Evolutionary conservation across 2,329 filamentous ascomycete species (phyloP).

Genomic region (Pyrenophora graminea): DNA sequence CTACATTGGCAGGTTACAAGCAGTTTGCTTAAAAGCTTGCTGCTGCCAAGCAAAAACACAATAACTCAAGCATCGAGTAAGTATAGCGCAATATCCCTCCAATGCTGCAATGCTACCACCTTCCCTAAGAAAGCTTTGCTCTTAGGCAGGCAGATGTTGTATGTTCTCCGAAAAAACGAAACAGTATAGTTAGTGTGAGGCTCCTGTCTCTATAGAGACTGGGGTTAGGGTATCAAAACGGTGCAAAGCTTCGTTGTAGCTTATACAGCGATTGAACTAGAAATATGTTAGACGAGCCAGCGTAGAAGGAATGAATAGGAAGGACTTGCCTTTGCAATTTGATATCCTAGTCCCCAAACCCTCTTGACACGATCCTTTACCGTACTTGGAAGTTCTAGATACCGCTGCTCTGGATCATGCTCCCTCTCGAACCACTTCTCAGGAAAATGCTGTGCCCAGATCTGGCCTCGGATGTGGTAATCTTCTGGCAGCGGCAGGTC

Average conservation of each 20-base stretch:
- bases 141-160: too few relatives aligned
- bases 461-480: constrained; percentile 66
- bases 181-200: too few relatives aligned
- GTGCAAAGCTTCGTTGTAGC: not conserved
- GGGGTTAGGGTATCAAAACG: not conserved
- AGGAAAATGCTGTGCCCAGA: constrained; percentile 66
- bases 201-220: not conserved
- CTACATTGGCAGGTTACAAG: too few relatives aligned
- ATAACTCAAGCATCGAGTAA: too few relatives aligned
- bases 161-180: too few relatives aligned
- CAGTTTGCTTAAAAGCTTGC: too few relatives aligned
- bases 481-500: constrained; percentile 69
- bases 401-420: constrained; percentile 70
- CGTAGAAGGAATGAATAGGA: not conserved
- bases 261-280: not conserved
- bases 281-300: not conserved
- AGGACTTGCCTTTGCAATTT: not conserved
- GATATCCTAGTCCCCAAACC: constrained; percentile 59
- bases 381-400: constrained; percentile 65
- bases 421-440: constrained; percentile 63
- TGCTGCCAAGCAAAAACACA: too few relatives aligned
- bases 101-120: too few relatives aligned
- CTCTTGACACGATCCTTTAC: constrained; percentile 61
- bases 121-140: too few relatives aligned
- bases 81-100: too few relatives aligned